Percentiles rank a stretch among this genome's conserved stretches.
Evolutionary conservation across 2,329 filamentous ascomycete genomes (phyloP).

Genomic region (Aspergillus intermedius): DNA sequence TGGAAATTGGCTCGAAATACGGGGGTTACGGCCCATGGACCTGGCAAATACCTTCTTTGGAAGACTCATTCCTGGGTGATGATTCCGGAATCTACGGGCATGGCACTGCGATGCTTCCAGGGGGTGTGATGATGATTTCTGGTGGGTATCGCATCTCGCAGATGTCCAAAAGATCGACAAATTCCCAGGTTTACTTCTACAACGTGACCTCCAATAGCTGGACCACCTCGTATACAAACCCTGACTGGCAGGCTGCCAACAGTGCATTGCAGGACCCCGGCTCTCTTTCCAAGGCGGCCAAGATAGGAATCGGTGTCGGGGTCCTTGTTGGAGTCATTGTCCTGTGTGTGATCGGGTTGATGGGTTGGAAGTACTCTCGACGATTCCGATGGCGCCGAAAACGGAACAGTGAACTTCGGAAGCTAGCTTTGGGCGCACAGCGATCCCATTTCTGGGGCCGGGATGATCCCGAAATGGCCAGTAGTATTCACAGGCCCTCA

Average conservation of each 20-base stretch:
- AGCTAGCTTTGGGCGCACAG: slow-evolving; percentile 47
- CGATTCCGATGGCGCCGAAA: slow-evolving; percentile 37
- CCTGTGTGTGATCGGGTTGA: slow-evolving; percentile 41
- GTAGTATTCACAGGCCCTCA: slow-evolving; percentile 28
- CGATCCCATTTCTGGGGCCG: slow-evolving; percentile 37
- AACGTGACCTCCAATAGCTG: slow-evolving; percentile 57
- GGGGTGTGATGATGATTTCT: slow-evolving; percentile 55
- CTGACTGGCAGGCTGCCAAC: slow-evolving; percentile 19
- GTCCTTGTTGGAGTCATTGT: slow-evolving; percentile 57
- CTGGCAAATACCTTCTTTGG: slow-evolving; percentile 35
- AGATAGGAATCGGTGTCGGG: slow-evolving; percentile 58
- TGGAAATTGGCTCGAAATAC: slow-evolving; percentile 69
- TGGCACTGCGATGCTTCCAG: slow-evolving; percentile 55
- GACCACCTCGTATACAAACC: slow-evolving; percentile 52
- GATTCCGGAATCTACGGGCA: slow-evolving; percentile 55
- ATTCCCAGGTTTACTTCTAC: slow-evolving; percentile 50
- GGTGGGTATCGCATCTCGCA: slow-evolving; percentile 52
- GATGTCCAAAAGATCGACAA: slow-evolving; percentile 36
- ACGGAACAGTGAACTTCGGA: slow-evolving; percentile 51
- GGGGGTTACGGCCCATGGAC: slow-evolving; percentile 45
- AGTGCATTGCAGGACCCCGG: slow-evolving; percentile 6
- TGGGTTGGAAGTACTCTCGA: slow-evolving; percentile 47
- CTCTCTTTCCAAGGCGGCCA: slow-evolving; percentile 32
- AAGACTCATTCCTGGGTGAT: slow-evolving; percentile 35
- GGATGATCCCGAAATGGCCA: slow-evolving; percentile 34